Evolutionary conservation across 1,139 yeast genomes (phyloP).

Genomic region (Scheffersomyces titani): DNA sequence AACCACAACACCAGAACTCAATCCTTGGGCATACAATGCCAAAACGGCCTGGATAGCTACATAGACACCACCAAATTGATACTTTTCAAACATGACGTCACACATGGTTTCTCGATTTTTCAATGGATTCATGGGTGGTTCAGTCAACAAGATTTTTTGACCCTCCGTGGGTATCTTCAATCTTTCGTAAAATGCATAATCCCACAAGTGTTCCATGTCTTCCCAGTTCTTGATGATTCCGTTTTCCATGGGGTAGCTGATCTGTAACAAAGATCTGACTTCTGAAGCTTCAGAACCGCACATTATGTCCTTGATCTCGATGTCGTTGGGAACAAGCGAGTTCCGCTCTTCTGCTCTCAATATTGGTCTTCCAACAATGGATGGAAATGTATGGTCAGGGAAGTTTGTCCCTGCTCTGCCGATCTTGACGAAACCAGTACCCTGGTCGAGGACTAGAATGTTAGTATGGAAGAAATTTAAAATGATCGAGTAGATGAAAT

Average conservation of each 20-base stretch:
- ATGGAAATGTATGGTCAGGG: slow-evolving; percentile 98
- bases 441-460: slow-evolving; percentile 86
- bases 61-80: slow-evolving; percentile 93
- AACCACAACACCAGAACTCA: slow-evolving; percentile 97
- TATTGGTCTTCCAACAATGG: slow-evolving; percentile 97
- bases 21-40: slow-evolving; percentile 95
- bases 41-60: slow-evolving; percentile 98
- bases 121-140: slow-evolving; percentile 97
- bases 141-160: slow-evolving; percentile 82
- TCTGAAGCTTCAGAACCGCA: slow-evolving; percentile 96
- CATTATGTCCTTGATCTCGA: slow-evolving; percentile 89
- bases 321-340: slow-evolving; percentile 50
- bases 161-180: slow-evolving; percentile 79
- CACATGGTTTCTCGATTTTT: slow-evolving; percentile 94
- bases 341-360: slow-evolving; percentile 94
- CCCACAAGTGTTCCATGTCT: slow-evolving; percentile 98
- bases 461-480: background rate
- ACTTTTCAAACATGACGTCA: slow-evolving; percentile 95
- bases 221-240: slow-evolving; percentile 98
- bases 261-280: slow-evolving; percentile 85
- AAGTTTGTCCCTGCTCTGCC: slow-evolving; percentile 97
- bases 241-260: slow-evolving; percentile 97
- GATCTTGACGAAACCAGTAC: slow-evolving; percentile 95
- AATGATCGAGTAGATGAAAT: background rate
- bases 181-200: slow-evolving; percentile 90